A percentile compares a stretch with the other conserved stretches of the same genome.
phyloP scores from a whole-genome alignment of 495 filamentous ascomycete species.

The Cenococcum geophilum region DNA sequence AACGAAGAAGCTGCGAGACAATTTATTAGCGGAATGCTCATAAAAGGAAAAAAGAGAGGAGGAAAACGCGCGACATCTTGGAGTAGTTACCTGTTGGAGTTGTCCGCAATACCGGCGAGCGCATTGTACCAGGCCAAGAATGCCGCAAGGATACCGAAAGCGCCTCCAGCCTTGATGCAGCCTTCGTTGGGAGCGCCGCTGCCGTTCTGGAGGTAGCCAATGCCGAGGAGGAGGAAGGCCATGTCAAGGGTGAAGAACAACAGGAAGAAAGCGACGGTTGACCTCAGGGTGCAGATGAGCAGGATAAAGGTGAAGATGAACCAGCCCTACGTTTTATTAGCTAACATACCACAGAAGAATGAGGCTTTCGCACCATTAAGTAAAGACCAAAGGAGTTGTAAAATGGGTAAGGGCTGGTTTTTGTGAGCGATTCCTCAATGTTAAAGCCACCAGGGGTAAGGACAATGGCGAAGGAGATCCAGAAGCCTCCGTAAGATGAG shows the following conservation, averaged over 20 bases:
- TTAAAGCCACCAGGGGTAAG: conserved; percentile 73
- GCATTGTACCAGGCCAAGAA: conserved; percentile 98
- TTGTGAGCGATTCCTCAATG: conserved; percentile 49
- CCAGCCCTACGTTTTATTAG: conserved; percentile 51
- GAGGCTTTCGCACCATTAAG: conserved; percentile 52
- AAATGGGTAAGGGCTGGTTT: conserved; percentile 41
- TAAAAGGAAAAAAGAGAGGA: not conserved
- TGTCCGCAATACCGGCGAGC: conserved; percentile 86
- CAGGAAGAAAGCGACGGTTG: conserved; percentile 91
- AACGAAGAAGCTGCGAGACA: conserved; percentile 75
- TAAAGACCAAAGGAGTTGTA: conserved; percentile 74
- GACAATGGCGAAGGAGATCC: conserved; percentile 85
- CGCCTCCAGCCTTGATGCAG: conserved; percentile 72
- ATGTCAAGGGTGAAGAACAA: conserved; percentile 93
- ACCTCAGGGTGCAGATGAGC: conserved; percentile 82
- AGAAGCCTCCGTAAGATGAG: conserved; percentile 97
- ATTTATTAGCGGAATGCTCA: not conserved
- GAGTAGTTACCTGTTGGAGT: conserved; percentile 58
- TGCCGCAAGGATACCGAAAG: conserved; percentile 81
- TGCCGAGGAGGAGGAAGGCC: conserved; percentile 81
- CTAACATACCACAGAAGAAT: conserved; percentile 37
- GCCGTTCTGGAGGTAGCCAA: conserved; percentile 57
- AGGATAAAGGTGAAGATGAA: conserved; percentile 96
- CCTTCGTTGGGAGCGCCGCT: conserved; percentile 43
- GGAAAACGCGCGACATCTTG: not conserved